Evolutionary conservation across 805 yeast genomes (phyloP).

Genomic region (Starmerella lactis-condensi): DNA sequence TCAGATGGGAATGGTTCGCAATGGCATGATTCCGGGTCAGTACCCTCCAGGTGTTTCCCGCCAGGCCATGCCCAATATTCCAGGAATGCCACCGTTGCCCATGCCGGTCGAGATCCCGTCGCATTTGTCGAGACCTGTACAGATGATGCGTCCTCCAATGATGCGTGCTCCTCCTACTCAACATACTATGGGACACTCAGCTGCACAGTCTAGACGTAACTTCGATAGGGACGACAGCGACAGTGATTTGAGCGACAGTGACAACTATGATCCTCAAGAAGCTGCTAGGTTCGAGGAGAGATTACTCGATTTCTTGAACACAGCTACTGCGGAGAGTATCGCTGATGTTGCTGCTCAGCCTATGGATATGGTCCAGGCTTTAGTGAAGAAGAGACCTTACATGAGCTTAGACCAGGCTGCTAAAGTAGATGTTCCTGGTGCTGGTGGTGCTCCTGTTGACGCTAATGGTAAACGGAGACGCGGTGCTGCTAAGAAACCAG

Average conservation of each 20-base stretch:
- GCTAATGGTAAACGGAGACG: constrained; percentile 22
- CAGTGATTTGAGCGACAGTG: constrained; percentile 17
- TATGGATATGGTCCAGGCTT: constrained; percentile 42
- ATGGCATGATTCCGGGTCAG: not conserved
- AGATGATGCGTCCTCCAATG: constrained; percentile 1
- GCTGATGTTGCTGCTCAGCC: constrained; percentile 61
- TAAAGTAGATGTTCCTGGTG: constrained; percentile 33
- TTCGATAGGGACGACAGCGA: constrained; percentile 30
- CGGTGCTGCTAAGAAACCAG: constrained; percentile 33
- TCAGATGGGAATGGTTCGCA: not conserved
- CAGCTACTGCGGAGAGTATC: constrained; percentile 55
- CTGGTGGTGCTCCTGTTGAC: constrained; percentile 11
- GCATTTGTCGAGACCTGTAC: constrained; percentile 4
- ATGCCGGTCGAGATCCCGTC: not conserved
- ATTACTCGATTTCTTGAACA: constrained; percentile 58
- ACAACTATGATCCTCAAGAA: constrained; percentile 20
- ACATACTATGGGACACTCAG: constrained; percentile 1
- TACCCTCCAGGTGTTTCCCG: too few species aligned
- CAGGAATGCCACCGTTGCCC: not conserved
- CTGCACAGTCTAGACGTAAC: constrained; percentile 6
- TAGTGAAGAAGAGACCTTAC: constrained; percentile 59
- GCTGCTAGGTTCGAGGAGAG: constrained; percentile 37
- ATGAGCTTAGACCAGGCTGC: constrained; percentile 39
- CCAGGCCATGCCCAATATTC: not conserved
- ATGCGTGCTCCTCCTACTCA: not conserved